phyloP scores from a whole-genome alignment of 2,329 filamentous ascomycete genomes.

The Fusarium coicis region DNA sequence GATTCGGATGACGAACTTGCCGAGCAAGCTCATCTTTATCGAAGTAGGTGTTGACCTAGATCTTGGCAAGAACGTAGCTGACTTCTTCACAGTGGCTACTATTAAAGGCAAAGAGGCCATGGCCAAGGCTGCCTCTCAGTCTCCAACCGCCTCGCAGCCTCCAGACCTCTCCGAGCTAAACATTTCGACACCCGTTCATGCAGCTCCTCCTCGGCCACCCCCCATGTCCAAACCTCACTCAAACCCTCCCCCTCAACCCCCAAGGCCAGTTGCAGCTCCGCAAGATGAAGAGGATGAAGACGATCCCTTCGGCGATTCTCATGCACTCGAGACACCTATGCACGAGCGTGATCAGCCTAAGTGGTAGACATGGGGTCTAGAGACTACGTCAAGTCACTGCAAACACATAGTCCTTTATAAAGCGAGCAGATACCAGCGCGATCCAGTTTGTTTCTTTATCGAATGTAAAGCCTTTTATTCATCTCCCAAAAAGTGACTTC shows the following conservation, averaged over 20 bases:
- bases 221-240: slow-evolving; percentile 40
- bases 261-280: slow-evolving; percentile 47
- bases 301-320: slow-evolving; percentile 86
- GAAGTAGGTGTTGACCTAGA: slow-evolving; percentile 57
- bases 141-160: slow-evolving; percentile 53
- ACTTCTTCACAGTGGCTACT: slow-evolving; percentile 59
- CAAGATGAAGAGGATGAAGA: slow-evolving; percentile 83
- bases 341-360: slow-evolving; percentile 46
- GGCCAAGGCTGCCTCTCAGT: slow-evolving; percentile 52
- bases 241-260: slow-evolving; percentile 31
- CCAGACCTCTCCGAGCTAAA: slow-evolving; percentile 59
- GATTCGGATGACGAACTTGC: slow-evolving; percentile 76
- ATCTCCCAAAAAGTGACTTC: not conserved
- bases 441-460: not conserved
- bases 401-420: not conserved
- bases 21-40: slow-evolving; percentile 73
- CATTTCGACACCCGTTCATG: slow-evolving; percentile 55
- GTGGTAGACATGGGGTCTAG: slow-evolving; percentile 38
- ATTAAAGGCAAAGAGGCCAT: slow-evolving; percentile 62
- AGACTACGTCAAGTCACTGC: not conserved
- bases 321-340: slow-evolving; percentile 65
- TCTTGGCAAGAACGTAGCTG: slow-evolving; percentile 21
- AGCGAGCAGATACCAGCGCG: not conserved
- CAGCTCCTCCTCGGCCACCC: slow-evolving; percentile 56
- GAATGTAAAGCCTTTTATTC: not conserved